A percentile compares a stretch with the other conserved stretches of the same genome.
Evolutionary conservation across 495 filamentous ascomycete genomes (phyloP).

Genomic region (Staphylotrichum longicolle): DNA sequence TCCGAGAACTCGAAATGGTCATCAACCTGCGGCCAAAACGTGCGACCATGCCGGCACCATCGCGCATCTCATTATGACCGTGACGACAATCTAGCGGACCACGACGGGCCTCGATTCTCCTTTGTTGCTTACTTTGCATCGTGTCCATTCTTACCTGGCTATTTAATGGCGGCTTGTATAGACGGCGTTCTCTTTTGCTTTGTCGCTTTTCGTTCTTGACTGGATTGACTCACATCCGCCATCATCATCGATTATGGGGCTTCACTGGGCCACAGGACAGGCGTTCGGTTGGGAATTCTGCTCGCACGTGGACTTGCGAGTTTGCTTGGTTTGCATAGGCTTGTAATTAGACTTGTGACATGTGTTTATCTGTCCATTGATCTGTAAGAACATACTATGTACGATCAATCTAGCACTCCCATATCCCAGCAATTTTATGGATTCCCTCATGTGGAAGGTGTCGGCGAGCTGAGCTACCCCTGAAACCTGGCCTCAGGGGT

Average conservation of each 20-base stretch:
- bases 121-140: slow-evolving; percentile 24
- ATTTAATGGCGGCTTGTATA: slow-evolving; percentile 23
- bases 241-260: slow-evolving; percentile 1
- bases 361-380: background rate
- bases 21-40: slow-evolving; percentile 69
- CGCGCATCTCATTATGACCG: slow-evolving; percentile 37
- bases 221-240: slow-evolving; percentile 10
- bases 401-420: too few relatives aligned
- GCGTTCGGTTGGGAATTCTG: slow-evolving; percentile 20
- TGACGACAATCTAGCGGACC: slow-evolving; percentile 25
- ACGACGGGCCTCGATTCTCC: slow-evolving; percentile 16
- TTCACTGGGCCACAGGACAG: slow-evolving; percentile 7
- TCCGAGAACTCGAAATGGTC: slow-evolving; percentile 84
- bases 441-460: too few relatives aligned
- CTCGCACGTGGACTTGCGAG: background rate
- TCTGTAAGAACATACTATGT: background rate
- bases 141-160: slow-evolving; percentile 9
- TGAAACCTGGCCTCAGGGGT: background rate
- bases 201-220: background rate
- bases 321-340: slow-evolving; percentile 1
- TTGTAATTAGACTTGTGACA: slow-evolving; percentile 27
- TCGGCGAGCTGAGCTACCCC: background rate
- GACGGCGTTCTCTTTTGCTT: slow-evolving; percentile 10
- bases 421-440: too few relatives aligned
- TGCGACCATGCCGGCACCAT: slow-evolving; percentile 24